Evolutionary conservation across 2,329 filamentous ascomycete species (phyloP).

Genomic region (Ophiostoma triangulosporum): DNA sequence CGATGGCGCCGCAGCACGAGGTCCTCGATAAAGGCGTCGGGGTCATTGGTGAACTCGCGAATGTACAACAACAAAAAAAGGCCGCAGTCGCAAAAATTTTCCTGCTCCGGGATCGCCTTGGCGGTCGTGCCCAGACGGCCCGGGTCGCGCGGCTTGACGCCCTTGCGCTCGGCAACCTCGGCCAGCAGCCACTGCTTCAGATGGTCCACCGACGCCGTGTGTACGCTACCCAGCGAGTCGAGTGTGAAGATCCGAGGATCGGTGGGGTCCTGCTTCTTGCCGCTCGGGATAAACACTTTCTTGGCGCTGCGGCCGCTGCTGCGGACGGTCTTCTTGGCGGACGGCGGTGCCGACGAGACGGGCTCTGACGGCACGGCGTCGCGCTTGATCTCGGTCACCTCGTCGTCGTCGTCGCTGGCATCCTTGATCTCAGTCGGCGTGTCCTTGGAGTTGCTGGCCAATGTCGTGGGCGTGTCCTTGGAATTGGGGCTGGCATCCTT

Average conservation of each 20-base stretch:
- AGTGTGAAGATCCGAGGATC: slow-evolving; percentile 69
- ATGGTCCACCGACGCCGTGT: slow-evolving; percentile 48
- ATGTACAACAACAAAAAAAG: slow-evolving; percentile 77
- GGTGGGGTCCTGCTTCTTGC: slow-evolving; percentile 31
- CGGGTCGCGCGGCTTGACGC: slow-evolving; percentile 25
- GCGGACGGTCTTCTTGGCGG: slow-evolving; percentile 7
- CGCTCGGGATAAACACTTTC: slow-evolving; percentile 21
- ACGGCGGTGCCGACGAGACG: background rate
- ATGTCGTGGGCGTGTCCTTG: no score
- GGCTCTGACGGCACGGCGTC: slow-evolving; percentile 3
- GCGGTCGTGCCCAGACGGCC: slow-evolving; percentile 46
- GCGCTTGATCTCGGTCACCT: slow-evolving; percentile 9
- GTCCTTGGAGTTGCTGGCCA: background rate
- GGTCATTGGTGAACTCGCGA: slow-evolving; percentile 64
- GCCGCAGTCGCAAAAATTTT: slow-evolving; percentile 82
- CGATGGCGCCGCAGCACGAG: slow-evolving; percentile 46
- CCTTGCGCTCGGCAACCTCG: slow-evolving; percentile 54
- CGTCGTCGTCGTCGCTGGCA: slow-evolving; percentile 6
- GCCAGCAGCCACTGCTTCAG: slow-evolving; percentile 65
- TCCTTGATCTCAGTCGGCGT: background rate
- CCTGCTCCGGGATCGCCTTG: slow-evolving; percentile 61
- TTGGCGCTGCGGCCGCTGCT: slow-evolving; percentile 14
- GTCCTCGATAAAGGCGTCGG: slow-evolving; percentile 53
- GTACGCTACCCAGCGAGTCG: slow-evolving; percentile 63
- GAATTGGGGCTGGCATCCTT: background rate